Evolutionary conservation across 768 basidiomycete species (phyloP).

Genomic region (Ramaria rubella): DNA sequence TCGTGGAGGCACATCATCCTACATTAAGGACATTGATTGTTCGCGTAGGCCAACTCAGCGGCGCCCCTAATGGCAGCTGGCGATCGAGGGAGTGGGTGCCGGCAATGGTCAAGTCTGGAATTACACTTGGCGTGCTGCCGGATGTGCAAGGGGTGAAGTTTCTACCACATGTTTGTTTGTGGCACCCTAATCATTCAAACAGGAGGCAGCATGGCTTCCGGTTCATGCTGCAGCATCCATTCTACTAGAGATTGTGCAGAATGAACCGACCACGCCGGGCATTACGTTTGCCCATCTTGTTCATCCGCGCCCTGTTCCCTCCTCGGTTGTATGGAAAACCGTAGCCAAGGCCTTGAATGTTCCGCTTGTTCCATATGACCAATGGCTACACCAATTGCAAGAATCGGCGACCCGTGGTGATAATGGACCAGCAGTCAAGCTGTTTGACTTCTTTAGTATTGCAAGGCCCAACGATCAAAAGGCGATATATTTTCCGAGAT

Average conservation of each 20-base stretch:
- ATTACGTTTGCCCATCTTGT: slow-evolving; percentile 31
- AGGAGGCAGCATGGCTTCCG: not conserved
- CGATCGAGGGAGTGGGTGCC: slow-evolving; percentile 15
- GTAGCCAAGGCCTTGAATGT: slow-evolving; percentile 16
- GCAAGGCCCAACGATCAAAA: not conserved
- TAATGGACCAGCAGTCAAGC: not conserved
- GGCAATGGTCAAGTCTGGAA: slow-evolving; percentile 5
- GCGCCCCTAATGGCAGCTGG: slow-evolving; percentile 15
- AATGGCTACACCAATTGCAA: slow-evolving; percentile 20
- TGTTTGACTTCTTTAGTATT: not conserved
- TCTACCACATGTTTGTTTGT: not conserved
- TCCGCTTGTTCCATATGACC: slow-evolving; percentile 19
- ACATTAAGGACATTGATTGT: slow-evolving; percentile 13
- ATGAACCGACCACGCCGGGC: not conserved
- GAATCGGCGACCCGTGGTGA: not conserved
- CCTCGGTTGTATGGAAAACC: slow-evolving; percentile 9
- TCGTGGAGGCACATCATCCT: slow-evolving; percentile 7
- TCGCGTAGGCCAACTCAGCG: slow-evolving; percentile 14
- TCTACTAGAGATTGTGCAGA: not conserved
- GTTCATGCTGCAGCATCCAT: not conserved
- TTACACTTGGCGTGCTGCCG: not conserved
- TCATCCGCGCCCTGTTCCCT: slow-evolving; percentile 29
- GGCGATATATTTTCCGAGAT: not conserved
- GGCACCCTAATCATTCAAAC: not conserved
- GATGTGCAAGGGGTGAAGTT: not conserved